Conservation (phyloP, 2,329 filamentous ascomycete genomes). For the Pyrenophora graminea region DNA sequence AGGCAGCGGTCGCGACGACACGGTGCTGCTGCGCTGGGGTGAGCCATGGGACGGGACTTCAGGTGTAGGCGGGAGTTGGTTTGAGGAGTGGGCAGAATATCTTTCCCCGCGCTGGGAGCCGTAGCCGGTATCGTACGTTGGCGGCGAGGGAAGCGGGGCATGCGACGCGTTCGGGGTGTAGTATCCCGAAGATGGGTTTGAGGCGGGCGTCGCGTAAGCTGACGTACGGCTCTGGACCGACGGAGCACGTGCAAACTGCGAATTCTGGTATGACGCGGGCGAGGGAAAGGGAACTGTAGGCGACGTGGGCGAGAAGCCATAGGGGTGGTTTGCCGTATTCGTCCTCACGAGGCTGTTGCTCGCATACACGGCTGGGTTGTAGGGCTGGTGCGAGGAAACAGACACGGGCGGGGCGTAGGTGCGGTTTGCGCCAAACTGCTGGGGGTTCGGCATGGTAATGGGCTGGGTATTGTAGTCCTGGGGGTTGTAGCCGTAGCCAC, state of each 20-base stretch:
- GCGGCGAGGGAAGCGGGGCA: slow-evolving; percentile 43
- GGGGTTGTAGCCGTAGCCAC: slow-evolving; percentile 61
- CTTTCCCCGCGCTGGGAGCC: slow-evolving; percentile 33
- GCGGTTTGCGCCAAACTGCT: slow-evolving; percentile 57
- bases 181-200: slow-evolving; percentile 34
- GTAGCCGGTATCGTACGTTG: slow-evolving; percentile 38
- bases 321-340: slow-evolving; percentile 42
- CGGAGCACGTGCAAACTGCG: slow-evolving; percentile 38
- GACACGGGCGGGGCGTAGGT: slow-evolving; percentile 37
- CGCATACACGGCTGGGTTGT: slow-evolving; percentile 53
- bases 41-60: slow-evolving; percentile 56
- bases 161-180: slow-evolving; percentile 39
- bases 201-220: slow-evolving; percentile 43
- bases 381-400: slow-evolving; percentile 43
- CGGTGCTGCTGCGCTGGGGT: slow-evolving; percentile 57
- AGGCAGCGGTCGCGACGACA: slow-evolving; percentile 62
- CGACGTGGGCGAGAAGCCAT: slow-evolving; percentile 45
- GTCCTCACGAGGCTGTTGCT: slow-evolving; percentile 37
- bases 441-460: slow-evolving; percentile 61
- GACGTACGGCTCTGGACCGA: slow-evolving; percentile 37
- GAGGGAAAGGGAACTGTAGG: slow-evolving; percentile 37
- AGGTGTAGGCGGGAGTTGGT: slow-evolving; percentile 53
- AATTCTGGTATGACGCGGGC: slow-evolving; percentile 36
- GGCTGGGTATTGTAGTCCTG: slow-evolving; percentile 60
- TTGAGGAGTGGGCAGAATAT: slow-evolving; percentile 40